Conservation (phyloP, 2,329 filamentous ascomycete genomes). For the Fusarium sp. region DNA sequence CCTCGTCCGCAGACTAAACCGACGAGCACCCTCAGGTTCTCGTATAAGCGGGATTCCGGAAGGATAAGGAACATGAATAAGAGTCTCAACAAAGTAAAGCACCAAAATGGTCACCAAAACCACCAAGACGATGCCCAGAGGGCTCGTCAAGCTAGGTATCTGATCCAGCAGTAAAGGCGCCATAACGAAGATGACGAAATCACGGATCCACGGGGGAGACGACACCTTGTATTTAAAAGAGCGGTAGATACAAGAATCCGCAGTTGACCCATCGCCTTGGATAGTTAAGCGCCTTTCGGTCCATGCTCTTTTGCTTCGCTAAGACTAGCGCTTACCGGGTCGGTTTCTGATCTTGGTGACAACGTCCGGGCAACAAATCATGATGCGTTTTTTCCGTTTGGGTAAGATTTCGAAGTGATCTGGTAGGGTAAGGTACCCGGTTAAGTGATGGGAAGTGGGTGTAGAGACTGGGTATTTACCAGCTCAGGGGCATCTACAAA, state of each 20-base stretch:
- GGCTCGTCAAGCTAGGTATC: constrained; percentile 20
- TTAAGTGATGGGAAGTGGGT: neutral
- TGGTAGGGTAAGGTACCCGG: neutral
- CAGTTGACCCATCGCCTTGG: neutral
- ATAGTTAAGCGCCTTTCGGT: neutral
- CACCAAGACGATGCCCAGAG: constrained; percentile 14
- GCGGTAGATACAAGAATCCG: neutral
- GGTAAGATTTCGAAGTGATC: neutral
- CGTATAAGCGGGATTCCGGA: constrained; percentile 39
- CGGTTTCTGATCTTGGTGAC: neutral
- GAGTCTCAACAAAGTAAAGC: constrained; percentile 34
- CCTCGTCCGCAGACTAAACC: constrained; percentile 46
- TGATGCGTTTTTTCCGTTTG: neutral
- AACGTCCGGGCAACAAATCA: neutral
- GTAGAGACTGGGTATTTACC: neutral
- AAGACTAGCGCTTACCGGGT: neutral
- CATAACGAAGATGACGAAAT: neutral
- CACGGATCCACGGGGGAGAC: neutral
- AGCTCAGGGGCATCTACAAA: neutral
- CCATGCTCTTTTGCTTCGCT: neutral
- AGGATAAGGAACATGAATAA: constrained; percentile 40
- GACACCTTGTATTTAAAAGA: constrained; percentile 8
- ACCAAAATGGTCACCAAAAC: neutral
- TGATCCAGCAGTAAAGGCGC: constrained; percentile 12
- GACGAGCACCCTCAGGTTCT: constrained; percentile 37